Percentiles rank a stretch among this genome's conserved stretches.
These are phyloP conservation scores for Alternaria angustiovoidea DNA, from an alignment of 2,329 filamentous ascomycete genomes.

Conservation along the genomic window DNA sequence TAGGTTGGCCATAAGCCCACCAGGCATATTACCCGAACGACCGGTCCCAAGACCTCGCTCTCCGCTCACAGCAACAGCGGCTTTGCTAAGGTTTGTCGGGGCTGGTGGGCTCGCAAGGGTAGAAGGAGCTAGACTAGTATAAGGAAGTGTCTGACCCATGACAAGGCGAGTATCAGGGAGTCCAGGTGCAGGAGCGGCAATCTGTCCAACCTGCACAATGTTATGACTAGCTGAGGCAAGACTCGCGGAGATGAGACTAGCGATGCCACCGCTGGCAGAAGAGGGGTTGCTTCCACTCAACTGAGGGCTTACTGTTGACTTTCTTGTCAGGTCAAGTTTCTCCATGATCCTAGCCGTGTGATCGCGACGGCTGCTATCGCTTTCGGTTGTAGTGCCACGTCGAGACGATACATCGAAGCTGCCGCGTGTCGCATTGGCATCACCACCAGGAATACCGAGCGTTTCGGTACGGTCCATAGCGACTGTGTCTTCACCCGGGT, in stretches of 20 bases:
- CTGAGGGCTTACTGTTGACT: constrained; percentile 67
- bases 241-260: constrained; percentile 84
- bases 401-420: constrained; percentile 74
- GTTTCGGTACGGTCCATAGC: constrained; percentile 69
- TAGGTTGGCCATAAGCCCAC: constrained; percentile 87
- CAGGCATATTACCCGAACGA: constrained; percentile 73
- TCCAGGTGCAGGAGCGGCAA: constrained; percentile 45
- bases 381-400: constrained; percentile 66
- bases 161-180: constrained; percentile 49
- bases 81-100: constrained; percentile 84
- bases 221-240: constrained; percentile 76
- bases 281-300: constrained; percentile 51
- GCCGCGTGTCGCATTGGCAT: constrained; percentile 63
- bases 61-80: constrained; percentile 80
- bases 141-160: constrained; percentile 56
- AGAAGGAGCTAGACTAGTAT: constrained; percentile 76
- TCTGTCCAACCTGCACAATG: constrained; percentile 71
- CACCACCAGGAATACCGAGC: constrained; percentile 70
- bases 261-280: constrained; percentile 72
- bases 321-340: constrained; percentile 88
- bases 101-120: constrained; percentile 86
- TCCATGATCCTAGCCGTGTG: constrained; percentile 90
- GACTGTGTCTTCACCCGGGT: constrained; percentile 62
- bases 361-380: constrained; percentile 76
- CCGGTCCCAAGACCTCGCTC: constrained; percentile 74